Conservation (phyloP, 768 basidiomycete species). For the Phlegmacium glaucopus region DNA sequence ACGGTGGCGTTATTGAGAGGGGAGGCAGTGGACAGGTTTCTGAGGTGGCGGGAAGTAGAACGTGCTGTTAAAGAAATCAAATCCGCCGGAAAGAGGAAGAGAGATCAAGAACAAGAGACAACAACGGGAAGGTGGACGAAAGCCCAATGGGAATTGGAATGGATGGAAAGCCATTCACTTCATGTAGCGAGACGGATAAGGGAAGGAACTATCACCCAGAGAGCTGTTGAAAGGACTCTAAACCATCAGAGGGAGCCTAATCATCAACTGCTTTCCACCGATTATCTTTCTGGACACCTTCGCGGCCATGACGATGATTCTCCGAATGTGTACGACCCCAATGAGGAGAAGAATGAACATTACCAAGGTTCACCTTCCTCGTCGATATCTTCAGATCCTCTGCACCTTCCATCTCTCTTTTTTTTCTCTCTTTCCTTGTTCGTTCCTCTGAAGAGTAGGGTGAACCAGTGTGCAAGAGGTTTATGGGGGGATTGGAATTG, state of each 20-base stretch:
- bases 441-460: constrained; percentile 35
- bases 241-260: constrained; percentile 1
- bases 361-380: too few relatives aligned
- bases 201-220: constrained; percentile 29
- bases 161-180: constrained; percentile 55
- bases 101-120: constrained; percentile 1
- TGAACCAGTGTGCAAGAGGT: constrained; percentile 21
- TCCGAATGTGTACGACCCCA: neutral
- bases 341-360: too few relatives aligned
- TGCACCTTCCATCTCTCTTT: constrained; percentile 63
- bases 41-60: constrained; percentile 72
- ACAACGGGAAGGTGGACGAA: constrained; percentile 47
- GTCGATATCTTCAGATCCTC: constrained; percentile 46
- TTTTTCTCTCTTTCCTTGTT: constrained; percentile 60
- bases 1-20: constrained; percentile 51
- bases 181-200: constrained; percentile 54
- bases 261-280: neutral
- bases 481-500: constrained; percentile 13
- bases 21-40: constrained; percentile 67
- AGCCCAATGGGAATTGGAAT: constrained; percentile 64
- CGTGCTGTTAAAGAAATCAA: constrained; percentile 44
- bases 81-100: neutral
- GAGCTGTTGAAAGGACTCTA: constrained; percentile 2
- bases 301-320: neutral
- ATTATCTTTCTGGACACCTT: neutral